Evolutionary conservation across 2,329 filamentous ascomycete genomes (phyloP), one percentile per base, ranked within the genome.

Genomic region (Pseudogymnoascus sp.): DNA sequence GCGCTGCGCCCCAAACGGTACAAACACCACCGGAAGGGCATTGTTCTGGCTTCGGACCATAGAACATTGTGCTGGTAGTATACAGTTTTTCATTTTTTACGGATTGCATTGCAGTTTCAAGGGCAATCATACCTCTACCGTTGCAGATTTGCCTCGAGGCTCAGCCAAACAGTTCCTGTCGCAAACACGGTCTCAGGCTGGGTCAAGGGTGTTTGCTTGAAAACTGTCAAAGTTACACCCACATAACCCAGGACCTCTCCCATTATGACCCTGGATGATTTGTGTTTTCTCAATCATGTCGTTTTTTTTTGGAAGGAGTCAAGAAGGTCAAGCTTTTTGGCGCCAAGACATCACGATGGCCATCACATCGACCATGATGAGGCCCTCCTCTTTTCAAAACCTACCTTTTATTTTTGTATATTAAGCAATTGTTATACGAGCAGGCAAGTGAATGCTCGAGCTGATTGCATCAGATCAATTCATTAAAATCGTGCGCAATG

Each of bases 61-160:
- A 33, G 43, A 54, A 54, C 43, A 54, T 54, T 30, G 25, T 54
- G 25, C 11, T 54, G 9, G n/a, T 12, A 30, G 43, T 54, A 54
- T 30, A 25, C 18, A 18, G 5, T 16, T 18, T 33, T 54, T 33
- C 43, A 18, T 18, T 54, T 54, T 28, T 16, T 33, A 54, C 43
- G 43, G 43, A 18, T 16, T 54, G 43, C 43, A 54, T 54, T 54
- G 43, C 43, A 54, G 43, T 54, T 54, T 54, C 25, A 54, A 54
- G 43, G 43, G 14, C 25, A 30, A 54, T 54, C 43, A 54, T 54
- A 54, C 43, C n/a, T 33, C 33, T 54, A 12, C 7, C 25, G 43
- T 54, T 30, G 43, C 43, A 18, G 43, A 54, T 30, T 54, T 54
- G 14, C 43, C 25, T 16, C 18, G 43, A 33, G 43, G 43, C 43